Evolutionary conservation across 129 eudicot species (phyloP).

Genomic region (Pittosporum tobira): DNA sequence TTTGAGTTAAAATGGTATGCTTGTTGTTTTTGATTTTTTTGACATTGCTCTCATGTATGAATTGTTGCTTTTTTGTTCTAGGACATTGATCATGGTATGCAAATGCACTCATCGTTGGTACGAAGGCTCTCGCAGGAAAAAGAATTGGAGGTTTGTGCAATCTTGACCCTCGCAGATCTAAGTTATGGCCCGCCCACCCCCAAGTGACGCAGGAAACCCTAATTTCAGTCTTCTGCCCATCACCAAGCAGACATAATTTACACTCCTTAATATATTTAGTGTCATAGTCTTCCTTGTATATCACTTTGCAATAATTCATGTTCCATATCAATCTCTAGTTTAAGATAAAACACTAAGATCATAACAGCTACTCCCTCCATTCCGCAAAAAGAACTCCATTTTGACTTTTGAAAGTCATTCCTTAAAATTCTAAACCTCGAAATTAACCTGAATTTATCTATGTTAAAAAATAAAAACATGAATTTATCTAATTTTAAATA

Average conservation of each 20-base stretch:
- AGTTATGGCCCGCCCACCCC: no score
- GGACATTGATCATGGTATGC: slow-evolving; percentile 45
- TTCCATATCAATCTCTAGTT: no score
- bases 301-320: no score
- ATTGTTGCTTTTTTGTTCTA: slow-evolving; percentile 8
- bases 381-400: no score
- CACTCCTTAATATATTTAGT: background rate
- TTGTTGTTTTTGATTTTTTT: background rate
- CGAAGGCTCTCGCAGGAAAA: slow-evolving; percentile 69
- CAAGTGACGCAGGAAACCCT: no score
- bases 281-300: background rate
- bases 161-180: background rate
- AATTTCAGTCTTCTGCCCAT: background rate
- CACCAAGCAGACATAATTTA: background rate
- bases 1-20: background rate
- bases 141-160: slow-evolving; percentile 65
- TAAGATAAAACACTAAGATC: background rate
- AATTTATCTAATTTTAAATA: no score
- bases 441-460: no score
- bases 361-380: no score
- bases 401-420: no score
- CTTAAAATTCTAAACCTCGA: no score
- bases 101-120: slow-evolving; percentile 80
- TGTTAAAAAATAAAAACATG: no score
- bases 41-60: background rate